Conservation (phyloP, 257 asterid genomes). For the Nyctanthes arbortristis region DNA sequence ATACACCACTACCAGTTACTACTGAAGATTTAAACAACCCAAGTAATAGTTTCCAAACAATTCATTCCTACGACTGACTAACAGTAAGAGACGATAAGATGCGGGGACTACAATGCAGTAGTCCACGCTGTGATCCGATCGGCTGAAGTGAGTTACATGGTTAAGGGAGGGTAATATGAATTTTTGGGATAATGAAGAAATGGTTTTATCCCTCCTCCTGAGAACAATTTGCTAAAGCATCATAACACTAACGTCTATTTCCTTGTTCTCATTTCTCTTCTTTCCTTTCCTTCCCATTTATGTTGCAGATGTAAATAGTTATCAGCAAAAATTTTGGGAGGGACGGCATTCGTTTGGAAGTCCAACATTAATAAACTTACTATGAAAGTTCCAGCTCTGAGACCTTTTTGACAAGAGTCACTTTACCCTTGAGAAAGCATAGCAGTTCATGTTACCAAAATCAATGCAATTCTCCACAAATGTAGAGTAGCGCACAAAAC, state of each 20-base stretch:
- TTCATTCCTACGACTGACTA: background rate
- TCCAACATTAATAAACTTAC: background rate
- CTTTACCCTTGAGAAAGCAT: background rate
- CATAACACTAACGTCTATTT: background rate
- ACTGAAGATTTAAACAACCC: background rate
- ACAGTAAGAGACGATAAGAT: slow-evolving; percentile 7
- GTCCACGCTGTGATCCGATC: background rate
- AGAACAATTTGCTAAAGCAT: too few relatives aligned
- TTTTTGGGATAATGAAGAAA: too few relatives aligned
- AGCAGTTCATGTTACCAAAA: background rate
- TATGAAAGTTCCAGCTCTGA: background rate
- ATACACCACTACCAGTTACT: background rate
- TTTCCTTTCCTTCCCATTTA: background rate
- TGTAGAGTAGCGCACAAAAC: too few relatives aligned
- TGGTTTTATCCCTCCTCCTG: too few relatives aligned
- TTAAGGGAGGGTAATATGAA: too few relatives aligned
- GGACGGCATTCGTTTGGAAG: background rate
- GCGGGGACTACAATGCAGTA: background rate
- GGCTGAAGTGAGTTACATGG: too few relatives aligned
- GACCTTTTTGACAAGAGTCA: background rate
- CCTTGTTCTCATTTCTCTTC: background rate
- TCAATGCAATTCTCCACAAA: background rate
- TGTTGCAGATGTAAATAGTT: background rate
- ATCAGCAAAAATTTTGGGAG: background rate
- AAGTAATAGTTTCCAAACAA: background rate